These are phyloP conservation scores for Suillus spraguei DNA, from an alignment of 768 basidiomycete species.

Conservation along the genomic window DNA sequence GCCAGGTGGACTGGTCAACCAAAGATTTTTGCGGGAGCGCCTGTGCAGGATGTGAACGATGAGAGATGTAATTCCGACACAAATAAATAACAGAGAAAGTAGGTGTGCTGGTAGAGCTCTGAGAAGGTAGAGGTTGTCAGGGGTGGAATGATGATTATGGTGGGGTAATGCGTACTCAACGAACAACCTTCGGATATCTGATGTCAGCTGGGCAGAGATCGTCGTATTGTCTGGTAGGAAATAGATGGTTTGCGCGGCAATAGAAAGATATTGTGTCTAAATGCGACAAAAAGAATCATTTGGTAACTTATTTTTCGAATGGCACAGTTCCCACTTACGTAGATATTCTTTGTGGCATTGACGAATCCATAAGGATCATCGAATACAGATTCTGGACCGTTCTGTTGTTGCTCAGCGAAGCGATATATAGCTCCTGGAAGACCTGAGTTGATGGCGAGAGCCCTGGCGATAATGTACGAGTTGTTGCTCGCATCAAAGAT, in stretches of 20 bases:
- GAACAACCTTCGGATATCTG: constrained; percentile 50
- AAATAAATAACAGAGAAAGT: constrained; percentile 53
- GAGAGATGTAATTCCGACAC: constrained; percentile 50
- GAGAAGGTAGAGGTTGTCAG: constrained; percentile 10
- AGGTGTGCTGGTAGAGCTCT: constrained; percentile 57
- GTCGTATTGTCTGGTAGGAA: constrained; percentile 47
- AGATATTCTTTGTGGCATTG: constrained; percentile 47
- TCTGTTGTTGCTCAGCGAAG: too few species aligned
- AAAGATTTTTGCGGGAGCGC: constrained; percentile 48
- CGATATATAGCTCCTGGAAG: too few species aligned
- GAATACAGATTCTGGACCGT: too few species aligned
- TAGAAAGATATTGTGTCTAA: constrained; percentile 60
- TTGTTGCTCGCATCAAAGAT: too few species aligned
- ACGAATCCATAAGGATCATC: constrained; percentile 52
- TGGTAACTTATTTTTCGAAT: background rate
- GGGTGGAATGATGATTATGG: background rate
- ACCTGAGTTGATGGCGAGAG: too few species aligned
- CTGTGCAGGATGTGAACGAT: constrained; percentile 50
- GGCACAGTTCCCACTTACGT: constrained; percentile 19
- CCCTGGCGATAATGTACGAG: too few species aligned
- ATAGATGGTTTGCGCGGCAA: constrained; percentile 60
- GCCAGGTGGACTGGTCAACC: constrained; percentile 42
- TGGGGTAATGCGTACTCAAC: constrained; percentile 51
- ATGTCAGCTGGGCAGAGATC: constrained; percentile 41
- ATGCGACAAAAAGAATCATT: constrained; percentile 5